Evolutionary conservation across 768 basidiomycete species (phyloP), one percentile per base, ranked within the genome.

Genomic region (Serendipita indica): DNA sequence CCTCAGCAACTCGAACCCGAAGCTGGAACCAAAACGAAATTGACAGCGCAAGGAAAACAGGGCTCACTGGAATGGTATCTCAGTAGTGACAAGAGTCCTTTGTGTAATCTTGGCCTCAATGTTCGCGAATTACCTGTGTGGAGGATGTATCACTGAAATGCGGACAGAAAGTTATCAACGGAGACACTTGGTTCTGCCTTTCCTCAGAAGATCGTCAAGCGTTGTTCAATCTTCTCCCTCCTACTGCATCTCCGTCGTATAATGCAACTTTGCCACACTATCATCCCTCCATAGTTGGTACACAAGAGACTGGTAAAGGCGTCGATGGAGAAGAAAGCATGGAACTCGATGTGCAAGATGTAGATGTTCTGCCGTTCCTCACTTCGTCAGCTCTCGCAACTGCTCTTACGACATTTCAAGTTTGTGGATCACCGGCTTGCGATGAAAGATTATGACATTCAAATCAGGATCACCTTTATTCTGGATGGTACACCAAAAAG

Each of bases 391-490:
- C 78, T 63, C 76, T 82, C 61, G 67, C 79, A 33, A 72, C 79
- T 35, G 79, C 79, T 0, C 71, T 77, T 16, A 75, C 70, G 43
- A 80, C 80, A 2, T 80, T 79, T 59, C 64, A 65, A 52, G 63
- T 64, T 34, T 25, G 60, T 58, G 14, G 32, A 3, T 14, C 41
- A 25, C 2, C 27, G n/a, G 32, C 5, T 43, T 12, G 13, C 37
- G 12, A 4, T 32, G 16, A 20, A 4, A 14, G 16, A 28, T 25
- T 30, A 27, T 39, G 25, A 39, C n/a, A 3, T n/a, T 20, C 32
- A 14, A 20, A 22, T 37, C 79, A 83, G 65, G 81, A 81, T 63
- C 81, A 83, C 56, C 65, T 82, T 1, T 77, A 69, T 63, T 74
- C 75, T 0, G 72, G 74, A 49, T 81, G 77, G 76, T 69, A 78